Conservation (phyloP, 306 rosid species). For the Ochetophila trinervis region DNA sequence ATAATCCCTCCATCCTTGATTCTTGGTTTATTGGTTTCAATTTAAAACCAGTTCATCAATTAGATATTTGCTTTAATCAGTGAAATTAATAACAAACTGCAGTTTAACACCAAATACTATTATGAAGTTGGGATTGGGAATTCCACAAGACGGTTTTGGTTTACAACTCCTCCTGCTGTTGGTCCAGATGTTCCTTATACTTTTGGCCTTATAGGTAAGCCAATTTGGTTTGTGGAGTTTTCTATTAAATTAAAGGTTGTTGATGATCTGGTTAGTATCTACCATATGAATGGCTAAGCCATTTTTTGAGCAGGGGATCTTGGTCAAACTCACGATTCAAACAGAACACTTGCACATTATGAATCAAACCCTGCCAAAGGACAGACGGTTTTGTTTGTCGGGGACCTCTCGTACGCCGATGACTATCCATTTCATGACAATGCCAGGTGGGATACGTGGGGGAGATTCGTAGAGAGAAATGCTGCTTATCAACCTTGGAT, state of each 20-base stretch:
- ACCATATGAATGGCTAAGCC: not conserved
- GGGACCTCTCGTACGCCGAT: conserved; percentile 75
- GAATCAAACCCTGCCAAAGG: conserved; percentile 47
- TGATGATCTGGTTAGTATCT: not conserved
- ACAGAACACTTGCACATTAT: conserved; percentile 58
- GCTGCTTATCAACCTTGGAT: conserved; percentile 83
- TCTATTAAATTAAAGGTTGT: not conserved
- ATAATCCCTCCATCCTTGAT: not conserved
- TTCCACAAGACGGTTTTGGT: conserved; percentile 51
- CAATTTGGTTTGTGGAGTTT: not conserved
- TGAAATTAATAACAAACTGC: conserved; percentile 6
- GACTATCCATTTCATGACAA: conserved; percentile 65
- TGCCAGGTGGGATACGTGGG: conserved; percentile 77
- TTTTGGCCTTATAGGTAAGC: conserved; percentile 71
- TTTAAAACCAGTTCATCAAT: not conserved
- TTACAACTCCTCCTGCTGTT: conserved; percentile 59
- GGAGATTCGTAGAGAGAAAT: conserved; percentile 63
- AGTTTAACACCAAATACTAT: conserved; percentile 65
- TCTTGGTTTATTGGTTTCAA: not conserved
- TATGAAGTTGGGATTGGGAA: conserved; percentile 61
- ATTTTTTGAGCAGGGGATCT: conserved; percentile 61
- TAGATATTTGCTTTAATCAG: not conserved
- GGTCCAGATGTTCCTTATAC: conserved; percentile 74
- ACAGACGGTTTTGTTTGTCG: conserved; percentile 45
- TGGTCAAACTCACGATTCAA: conserved; percentile 69